Base-by-base conservation (phyloP, 139 green algal genomes). In the Coelastrella sp. region DNA sequence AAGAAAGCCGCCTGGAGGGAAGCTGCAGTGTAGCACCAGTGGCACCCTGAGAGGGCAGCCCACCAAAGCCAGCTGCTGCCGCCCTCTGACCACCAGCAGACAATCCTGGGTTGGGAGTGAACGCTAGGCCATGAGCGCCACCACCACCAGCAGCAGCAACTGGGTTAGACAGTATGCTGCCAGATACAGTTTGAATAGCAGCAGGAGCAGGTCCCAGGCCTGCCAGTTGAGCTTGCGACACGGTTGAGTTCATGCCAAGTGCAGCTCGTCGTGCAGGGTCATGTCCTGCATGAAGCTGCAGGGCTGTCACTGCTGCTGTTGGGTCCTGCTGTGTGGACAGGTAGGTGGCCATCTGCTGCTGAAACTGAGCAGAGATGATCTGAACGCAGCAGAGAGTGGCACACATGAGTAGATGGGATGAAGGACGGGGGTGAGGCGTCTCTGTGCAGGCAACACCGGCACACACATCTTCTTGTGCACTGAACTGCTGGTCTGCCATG, bases 281-380 rank as follows among this genome's bases (percentile, higher is more conserved):
- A 6, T 11, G 17, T 9, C 12, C 61, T 20, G 25, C 61, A 19
- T n/a, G 11, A 17, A 61, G 81, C 81, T 87, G 81, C 60, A 87
- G 81, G 24, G 81, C 81, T 59, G 81, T 59, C 59, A 59, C 81
- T 74, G 81, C 81, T 24, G 81, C 81, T 75, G 81, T 19, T 10
- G 82, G 61, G 65, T 87, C 82, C 19, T 87, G 82, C 11, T 87
- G 82, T 22, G 25, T 27, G 35, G 65, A 70, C 82, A 87, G 22
- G 14, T 56, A 70, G 49, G 12, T 63, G 17, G 65, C 65, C 82
- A 87, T 65, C 63, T 87, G 82, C 82, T 79, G 78, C 56, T 68
- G 82, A 25, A 87, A 49, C 82, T 79, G 25, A 14, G 65, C 82
- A 49, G 14, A 24, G 58, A 22, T 49, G 20, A 22, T 57, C 79